Conservation (phyloP, 2,329 filamentous ascomycete genomes). For the Periconia sp. region DNA sequence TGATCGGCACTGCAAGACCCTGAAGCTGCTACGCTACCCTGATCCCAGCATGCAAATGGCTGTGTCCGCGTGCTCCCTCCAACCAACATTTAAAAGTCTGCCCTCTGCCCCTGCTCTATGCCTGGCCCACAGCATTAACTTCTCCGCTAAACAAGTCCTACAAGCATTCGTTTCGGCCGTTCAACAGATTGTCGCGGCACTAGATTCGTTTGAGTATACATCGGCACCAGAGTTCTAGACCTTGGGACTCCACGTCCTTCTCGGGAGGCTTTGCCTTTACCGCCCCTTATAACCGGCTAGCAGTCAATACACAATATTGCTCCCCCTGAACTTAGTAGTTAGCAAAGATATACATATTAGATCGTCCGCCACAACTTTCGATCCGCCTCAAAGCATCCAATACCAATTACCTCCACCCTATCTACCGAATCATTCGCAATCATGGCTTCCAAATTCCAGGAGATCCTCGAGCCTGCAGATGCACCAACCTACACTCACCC, state of each 20-base stretch:
- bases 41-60: slow-evolving; percentile 11
- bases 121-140: slow-evolving; percentile 5
- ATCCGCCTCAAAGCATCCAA: no score
- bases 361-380: not conserved
- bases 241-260: no score
- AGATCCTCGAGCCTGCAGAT: slow-evolving; percentile 44
- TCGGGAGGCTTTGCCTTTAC: no score
- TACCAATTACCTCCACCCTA: not conserved
- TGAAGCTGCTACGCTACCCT: slow-evolving; percentile 14
- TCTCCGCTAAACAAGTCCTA: slow-evolving; percentile 7
- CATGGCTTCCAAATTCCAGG: slow-evolving; percentile 47
- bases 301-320: no score
- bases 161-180: slow-evolving; percentile 12
- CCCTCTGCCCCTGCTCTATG: slow-evolving; percentile 15
- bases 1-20: slow-evolving; percentile 24
- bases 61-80: slow-evolving; percentile 20
- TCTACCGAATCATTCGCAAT: slow-evolving; percentile 9
- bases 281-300: no score
- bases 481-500: slow-evolving; percentile 43
- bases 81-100: slow-evolving; percentile 26
- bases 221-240: slow-evolving; percentile 5
- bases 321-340: slow-evolving; percentile 12
- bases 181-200: slow-evolving; percentile 5
- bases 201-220: slow-evolving; percentile 7
- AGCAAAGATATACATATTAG: slow-evolving; percentile 4